Base-by-base conservation (phyloP, 2,329 filamentous ascomycete species). In the Penicillium occitanis region DNA sequence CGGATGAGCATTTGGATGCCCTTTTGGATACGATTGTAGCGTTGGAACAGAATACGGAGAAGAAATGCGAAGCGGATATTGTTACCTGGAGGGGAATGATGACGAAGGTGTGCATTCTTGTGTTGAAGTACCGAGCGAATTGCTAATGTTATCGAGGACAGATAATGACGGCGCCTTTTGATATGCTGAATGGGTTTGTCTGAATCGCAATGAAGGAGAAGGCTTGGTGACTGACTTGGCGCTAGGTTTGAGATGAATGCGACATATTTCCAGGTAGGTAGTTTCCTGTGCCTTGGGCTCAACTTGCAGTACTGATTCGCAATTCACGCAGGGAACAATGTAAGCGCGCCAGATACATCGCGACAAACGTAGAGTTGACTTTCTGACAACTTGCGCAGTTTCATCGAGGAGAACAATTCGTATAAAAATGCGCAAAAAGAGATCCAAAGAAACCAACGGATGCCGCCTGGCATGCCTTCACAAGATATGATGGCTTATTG, bases 61-160 rank as follows among this genome's bases (percentile, higher is more conserved):
- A 86, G 72, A 89, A 85, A 73, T 88, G 90, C 37, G 88, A 93
- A 68, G 90, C 90, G 1, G 88, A 96, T 71, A 77, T 98, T 55
- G 85, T 98, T 61, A 98, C 94, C 1, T 99, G 94, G 94, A 85
- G 95, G 73, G 95, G 95, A 44, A 97, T 98, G 92, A 93, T 99
- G 90, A 98, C 95, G 69, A 99, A 97, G 85, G 92, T 93, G 75
- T 63, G 78, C 62, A 25, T 44, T 13, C 33, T 46, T 30, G 14
- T 46, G 33, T 19, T 42, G 28, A 35, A 8, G n/a, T 13, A 37
- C 6, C 10, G 14, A 57, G 11, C 14, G n/a, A 35, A 17, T 33
- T 28, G 55, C 28, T 67, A 22, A 59, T 51, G 44, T 35, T 46
- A n/a, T 22, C 10, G 37, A 30, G 17, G 5, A 30, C 22, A 97